Base-by-base conservation (phyloP, 306 rosid genomes). In the Vigna mungo region DNA sequence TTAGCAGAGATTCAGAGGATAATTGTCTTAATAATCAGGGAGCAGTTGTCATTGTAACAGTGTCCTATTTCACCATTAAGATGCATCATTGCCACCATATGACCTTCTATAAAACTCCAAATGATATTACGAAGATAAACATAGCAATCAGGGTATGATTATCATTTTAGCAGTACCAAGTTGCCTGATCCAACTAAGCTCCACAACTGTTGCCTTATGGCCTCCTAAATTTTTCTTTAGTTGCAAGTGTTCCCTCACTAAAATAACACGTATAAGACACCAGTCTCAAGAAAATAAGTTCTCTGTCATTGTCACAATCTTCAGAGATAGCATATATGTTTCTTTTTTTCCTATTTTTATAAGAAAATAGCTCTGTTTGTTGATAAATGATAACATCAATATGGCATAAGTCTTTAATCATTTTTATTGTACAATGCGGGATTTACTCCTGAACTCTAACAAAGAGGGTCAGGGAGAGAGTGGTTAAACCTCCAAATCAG, bases 81-180 rank as follows among this genome's bases (percentile, higher is more conserved):
- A 14, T 20, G 3, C 18, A 10, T 61, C 16, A 20, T 54, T 49
- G 36, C n/a, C 70, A 9, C 13, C 39, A 39, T 18, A 62, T 49
- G 27, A 43, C 16, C 60, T 43, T 58, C 62, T 44, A 69, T 47
- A 54, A 4, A 18, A 4, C 21, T 30, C 23, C 51, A 78, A 39
- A 48, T 49, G 55, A 30, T 32, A 59, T 10, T 30, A 30, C 20
- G 21, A 9, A 23, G 14, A 61, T 71, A 34, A 34, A 27, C 30
- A 63, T 41, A 27, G 10, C 44, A 72, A 9, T 71, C 9, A 20
- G 8, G 46, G 36, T 12, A 48, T 25, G 52, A 10, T 0, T 53
- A 5, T n/a, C 70, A 44, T 51, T n/a, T 64, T 52, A 76, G 63
- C 32, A 73, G 3, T 46, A 25, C 41, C 49, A 80, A 39, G 39